These are phyloP conservation scores for Tylopilus sp. DNA, from an alignment of 768 basidiomycete species.

Conservation along the genomic window DNA sequence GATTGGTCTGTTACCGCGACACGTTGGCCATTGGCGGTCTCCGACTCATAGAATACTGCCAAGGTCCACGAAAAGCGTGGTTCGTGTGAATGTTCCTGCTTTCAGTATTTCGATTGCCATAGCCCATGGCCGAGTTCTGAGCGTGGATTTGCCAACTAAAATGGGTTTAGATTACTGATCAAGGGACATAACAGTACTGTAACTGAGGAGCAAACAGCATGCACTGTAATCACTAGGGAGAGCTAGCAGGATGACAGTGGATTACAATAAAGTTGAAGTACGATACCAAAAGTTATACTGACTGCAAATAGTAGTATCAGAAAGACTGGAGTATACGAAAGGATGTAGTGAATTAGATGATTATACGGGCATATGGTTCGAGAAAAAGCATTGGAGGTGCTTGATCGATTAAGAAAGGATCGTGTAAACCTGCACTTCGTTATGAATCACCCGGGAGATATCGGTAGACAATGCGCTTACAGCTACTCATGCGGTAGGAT, in stretches of 20 bases:
- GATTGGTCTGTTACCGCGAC: too few relatives aligned
- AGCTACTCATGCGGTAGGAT: neutral
- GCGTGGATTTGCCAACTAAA: too few relatives aligned
- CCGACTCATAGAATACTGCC: too few relatives aligned
- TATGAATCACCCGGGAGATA: neutral
- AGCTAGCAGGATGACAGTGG: neutral
- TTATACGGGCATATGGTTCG: neutral
- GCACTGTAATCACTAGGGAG: neutral
- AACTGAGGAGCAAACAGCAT: neutral
- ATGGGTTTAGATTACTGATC: too few relatives aligned
- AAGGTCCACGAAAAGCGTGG: too few relatives aligned
- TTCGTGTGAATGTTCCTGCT: too few relatives aligned
- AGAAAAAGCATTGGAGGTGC: too few relatives aligned
- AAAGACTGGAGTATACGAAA: neutral
- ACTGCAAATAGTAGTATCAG: neutral
- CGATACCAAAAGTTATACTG: neutral
- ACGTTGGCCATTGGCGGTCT: too few relatives aligned
- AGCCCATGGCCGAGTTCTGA: too few relatives aligned
- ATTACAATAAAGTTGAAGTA: conserved; percentile 1
- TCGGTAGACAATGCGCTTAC: neutral
- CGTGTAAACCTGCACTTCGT: too few relatives aligned
- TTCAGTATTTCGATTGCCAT: too few relatives aligned
- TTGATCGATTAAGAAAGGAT: too few relatives aligned
- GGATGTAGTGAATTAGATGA: neutral
- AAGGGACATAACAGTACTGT: neutral